Percentiles rank a stretch among this genome's conserved stretches.
Evolutionary conservation across 345 rosid genomes (phyloP).

Genomic region (Garcia nutans): DNA sequence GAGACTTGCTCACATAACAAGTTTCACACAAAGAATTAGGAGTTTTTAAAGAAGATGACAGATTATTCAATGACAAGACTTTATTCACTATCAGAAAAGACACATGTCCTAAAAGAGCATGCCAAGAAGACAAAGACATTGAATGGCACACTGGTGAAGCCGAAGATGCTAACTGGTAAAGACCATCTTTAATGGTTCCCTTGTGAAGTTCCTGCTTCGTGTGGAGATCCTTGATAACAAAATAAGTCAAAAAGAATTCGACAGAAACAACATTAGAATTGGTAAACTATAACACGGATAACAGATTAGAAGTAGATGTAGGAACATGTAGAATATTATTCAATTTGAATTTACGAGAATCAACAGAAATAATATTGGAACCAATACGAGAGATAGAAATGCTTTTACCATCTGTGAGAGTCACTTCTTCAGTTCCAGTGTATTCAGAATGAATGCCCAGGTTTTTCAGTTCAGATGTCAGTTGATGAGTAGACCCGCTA

Average conservation of each 20-base stretch:
- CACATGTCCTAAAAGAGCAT: no score
- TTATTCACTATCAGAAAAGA: not conserved
- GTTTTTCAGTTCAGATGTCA: not conserved
- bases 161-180: not conserved
- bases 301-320: no score
- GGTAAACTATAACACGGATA: no score
- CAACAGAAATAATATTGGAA: not conserved
- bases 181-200: no score
- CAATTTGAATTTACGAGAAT: not conserved
- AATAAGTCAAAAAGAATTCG: no score
- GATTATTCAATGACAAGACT: not conserved
- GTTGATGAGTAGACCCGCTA: not conserved
- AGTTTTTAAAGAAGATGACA: not conserved
- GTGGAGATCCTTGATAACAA: no score
- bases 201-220: no score
- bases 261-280: no score
- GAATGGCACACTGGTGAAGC: no score
- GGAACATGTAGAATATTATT: no score
- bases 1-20: not conserved
- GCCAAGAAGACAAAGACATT: no score
- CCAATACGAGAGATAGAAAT: not conserved
- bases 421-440: not conserved
- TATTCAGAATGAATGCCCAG: not conserved
- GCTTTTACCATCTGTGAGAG: not conserved
- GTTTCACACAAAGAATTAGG: not conserved